Conservation (phyloP, 169 alveolate genomes). For the Plasmodium blacklocki region DNA sequence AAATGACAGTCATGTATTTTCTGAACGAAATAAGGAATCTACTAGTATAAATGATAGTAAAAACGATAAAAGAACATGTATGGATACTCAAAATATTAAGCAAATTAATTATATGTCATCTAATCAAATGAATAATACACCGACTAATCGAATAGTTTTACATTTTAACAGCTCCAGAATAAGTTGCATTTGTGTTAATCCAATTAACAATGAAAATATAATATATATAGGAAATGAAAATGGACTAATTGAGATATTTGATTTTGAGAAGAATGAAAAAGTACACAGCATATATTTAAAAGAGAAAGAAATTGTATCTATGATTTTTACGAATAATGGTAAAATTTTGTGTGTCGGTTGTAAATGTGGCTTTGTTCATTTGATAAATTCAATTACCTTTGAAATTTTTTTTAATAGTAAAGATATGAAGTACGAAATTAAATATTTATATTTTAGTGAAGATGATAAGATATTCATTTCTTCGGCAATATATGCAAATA, state of each 20-base stretch:
- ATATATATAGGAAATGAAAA: slow-evolving; percentile 58
- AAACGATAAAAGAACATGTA: neutral
- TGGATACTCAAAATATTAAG: neutral
- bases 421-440: slow-evolving; percentile 64
- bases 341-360: slow-evolving; percentile 51
- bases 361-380: slow-evolving; percentile 51
- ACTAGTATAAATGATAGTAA: neutral
- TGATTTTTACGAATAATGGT: slow-evolving; percentile 56
- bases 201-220: slow-evolving; percentile 13
- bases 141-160: slow-evolving; percentile 10
- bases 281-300: slow-evolving; percentile 5
- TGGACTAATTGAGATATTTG: slow-evolving; percentile 65
- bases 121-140: neutral
- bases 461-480: slow-evolving; percentile 51
- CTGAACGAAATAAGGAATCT: too few species aligned
- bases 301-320: slow-evolving; percentile 44
- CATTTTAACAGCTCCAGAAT: slow-evolving; percentile 51
- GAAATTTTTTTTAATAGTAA: slow-evolving; percentile 53
- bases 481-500: slow-evolving; percentile 49
- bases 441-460: slow-evolving; percentile 53
- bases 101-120: too few species aligned
- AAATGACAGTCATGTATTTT: too few species aligned
- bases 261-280: slow-evolving; percentile 63
- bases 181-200: slow-evolving; percentile 49
- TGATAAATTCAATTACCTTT: slow-evolving; percentile 13